phyloP scores from a whole-genome alignment of 129 eudicot genomes.

The Rutidosis leptorrhynchoides region DNA sequence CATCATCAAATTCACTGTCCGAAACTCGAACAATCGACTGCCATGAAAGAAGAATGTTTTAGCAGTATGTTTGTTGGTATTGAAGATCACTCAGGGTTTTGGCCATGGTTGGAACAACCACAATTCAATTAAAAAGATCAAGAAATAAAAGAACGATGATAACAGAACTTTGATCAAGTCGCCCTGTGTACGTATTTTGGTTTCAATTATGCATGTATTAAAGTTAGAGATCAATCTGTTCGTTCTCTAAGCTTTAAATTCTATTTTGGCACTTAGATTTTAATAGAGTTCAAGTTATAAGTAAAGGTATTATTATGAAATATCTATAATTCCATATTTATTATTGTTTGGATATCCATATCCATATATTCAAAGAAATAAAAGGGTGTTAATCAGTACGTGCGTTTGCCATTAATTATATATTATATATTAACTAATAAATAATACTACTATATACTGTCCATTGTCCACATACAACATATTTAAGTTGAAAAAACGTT shows the following conservation, averaged over 20 bases:
- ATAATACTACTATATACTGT: too few species aligned
- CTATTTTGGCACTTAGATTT: conserved; percentile 37
- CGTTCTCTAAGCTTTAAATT: conserved; percentile 39
- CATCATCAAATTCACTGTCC: conserved; percentile 40
- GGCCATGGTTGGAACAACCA: conserved; percentile 98
- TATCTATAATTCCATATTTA: conserved; percentile 35
- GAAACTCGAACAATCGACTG: conserved; percentile 44
- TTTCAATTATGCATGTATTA: conserved; percentile 25
- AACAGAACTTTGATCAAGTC: conserved; percentile 22
- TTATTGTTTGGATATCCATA: conserved; percentile 34
- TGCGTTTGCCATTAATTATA: conserved; percentile 9
- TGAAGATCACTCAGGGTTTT: conserved; percentile 88
- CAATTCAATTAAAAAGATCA: conserved; percentile 56
- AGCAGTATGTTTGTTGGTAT: conserved; percentile 74
- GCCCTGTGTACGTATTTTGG: conserved; percentile 23
- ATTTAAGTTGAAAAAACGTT: too few species aligned
- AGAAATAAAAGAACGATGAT: not conserved
- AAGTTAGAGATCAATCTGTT: conserved; percentile 31
- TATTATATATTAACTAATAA: not conserved
- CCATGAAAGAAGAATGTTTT: conserved; percentile 81
- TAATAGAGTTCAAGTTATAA: conserved; percentile 46
- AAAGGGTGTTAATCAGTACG: conserved; percentile 22
- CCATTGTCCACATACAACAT: too few species aligned
- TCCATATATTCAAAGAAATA: conserved; percentile 37
- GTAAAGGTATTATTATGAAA: conserved; percentile 28